phyloP scores from a whole-genome alignment of 192 early-diverging fungal genomes.

The Podila epigama region DNA sequence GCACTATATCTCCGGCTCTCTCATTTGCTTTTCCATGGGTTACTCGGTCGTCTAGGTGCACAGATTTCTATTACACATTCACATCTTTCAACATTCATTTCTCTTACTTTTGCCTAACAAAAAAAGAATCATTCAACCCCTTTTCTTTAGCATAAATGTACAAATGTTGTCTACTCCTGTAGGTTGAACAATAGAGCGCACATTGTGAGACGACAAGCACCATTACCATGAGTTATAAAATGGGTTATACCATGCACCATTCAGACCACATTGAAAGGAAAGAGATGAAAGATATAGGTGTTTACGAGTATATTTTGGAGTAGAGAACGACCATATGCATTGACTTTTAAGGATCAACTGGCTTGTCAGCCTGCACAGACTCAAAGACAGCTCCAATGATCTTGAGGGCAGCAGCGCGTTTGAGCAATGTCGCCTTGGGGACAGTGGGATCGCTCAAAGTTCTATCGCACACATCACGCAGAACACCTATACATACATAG shows the following conservation, averaged over 20 bases:
- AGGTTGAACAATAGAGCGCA: no score
- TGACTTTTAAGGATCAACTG: conserved; percentile 11
- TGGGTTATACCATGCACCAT: no score
- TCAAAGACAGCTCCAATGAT: conserved; percentile 88
- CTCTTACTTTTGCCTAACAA: background rate
- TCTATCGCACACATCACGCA: conserved; percentile 91
- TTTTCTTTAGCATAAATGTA: no score
- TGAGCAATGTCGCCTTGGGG: conserved; percentile 60
- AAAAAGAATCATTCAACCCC: background rate
- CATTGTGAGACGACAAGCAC: no score
- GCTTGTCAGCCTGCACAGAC: conserved; percentile 68
- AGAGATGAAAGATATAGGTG: background rate
- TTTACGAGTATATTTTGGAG: background rate
- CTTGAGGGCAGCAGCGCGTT: conserved; percentile 82
- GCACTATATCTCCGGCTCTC: background rate
- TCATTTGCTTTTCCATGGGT: background rate
- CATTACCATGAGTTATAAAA: no score
- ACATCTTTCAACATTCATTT: no score
- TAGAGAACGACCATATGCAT: background rate
- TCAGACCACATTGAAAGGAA: no score
- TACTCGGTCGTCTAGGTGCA: conserved; percentile 1
- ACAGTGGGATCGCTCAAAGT: conserved; percentile 75
- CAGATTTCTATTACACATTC: no score
- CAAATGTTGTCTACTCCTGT: no score
- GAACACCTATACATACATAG: no score